Conservation (phyloP, 306 rosid species). For the Sophora flavescens region DNA sequence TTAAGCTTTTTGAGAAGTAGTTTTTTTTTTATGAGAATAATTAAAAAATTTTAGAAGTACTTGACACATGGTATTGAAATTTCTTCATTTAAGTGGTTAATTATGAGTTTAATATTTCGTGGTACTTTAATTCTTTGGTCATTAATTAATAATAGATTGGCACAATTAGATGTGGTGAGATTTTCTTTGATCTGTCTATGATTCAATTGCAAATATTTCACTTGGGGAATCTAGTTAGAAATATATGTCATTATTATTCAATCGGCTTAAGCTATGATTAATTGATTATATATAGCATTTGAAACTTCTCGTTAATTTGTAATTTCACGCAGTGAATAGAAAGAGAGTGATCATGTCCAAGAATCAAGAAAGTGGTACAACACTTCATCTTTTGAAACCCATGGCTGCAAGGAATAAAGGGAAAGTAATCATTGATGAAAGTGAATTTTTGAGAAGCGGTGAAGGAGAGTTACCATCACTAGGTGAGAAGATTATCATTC, state of each 20-base stretch:
- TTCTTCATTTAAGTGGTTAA: background rate
- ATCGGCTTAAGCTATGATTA: background rate
- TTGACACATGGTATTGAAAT: background rate
- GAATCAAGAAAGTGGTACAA: constrained; percentile 51
- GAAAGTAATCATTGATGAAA: constrained; percentile 22
- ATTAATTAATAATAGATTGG: background rate
- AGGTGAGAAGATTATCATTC: background rate
- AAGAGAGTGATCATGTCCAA: constrained; percentile 47
- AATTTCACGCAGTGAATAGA: constrained; percentile 57
- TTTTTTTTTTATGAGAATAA: too few species aligned
- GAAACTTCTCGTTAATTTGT: background rate
- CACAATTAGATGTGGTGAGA: background rate
- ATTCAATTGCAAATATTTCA: background rate
- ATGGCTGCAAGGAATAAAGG: constrained; percentile 43
- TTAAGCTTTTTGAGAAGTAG: background rate
- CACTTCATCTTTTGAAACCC: too few species aligned
- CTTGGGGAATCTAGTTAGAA: background rate
- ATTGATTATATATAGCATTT: background rate
- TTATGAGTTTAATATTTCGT: background rate
- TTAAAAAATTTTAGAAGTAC: background rate
- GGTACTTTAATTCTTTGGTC: background rate
- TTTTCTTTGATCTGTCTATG: background rate
- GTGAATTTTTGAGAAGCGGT: background rate
- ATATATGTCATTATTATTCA: background rate
- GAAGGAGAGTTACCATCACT: constrained; percentile 9